phyloP scores from a whole-genome alignment of 108 stramenopile genomes.

The Fragilaria crotonensis region DNA sequence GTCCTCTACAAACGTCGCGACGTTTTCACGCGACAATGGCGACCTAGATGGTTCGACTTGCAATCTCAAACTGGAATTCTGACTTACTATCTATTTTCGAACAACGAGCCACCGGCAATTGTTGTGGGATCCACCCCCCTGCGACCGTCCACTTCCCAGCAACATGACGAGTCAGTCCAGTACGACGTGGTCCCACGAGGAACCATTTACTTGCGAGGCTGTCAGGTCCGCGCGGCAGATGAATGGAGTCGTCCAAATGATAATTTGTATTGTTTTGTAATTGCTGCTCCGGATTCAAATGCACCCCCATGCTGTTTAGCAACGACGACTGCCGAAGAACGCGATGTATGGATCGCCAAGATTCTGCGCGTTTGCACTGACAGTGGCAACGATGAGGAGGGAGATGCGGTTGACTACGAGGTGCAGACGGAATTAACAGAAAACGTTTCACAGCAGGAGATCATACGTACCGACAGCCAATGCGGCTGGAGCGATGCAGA shows the following conservation, averaged over 20 bases:
- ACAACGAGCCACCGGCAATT: neutral
- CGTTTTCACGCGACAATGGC: conserved; percentile 43
- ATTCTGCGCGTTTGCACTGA: too few relatives aligned
- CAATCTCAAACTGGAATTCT: conserved; percentile 25
- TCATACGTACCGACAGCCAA: too few relatives aligned
- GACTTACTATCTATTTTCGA: conserved; percentile 42
- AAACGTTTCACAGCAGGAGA: too few relatives aligned
- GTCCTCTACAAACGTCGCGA: conserved; percentile 58
- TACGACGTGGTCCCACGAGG: conserved; percentile 49
- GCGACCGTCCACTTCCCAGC: too few relatives aligned
- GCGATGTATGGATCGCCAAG: conserved; percentile 23
- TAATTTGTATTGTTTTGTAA: conserved; percentile 28
- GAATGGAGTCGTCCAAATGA: conserved; percentile 14
- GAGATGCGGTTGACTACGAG: too few relatives aligned
- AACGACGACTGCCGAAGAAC: conserved; percentile 12
- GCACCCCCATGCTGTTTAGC: conserved; percentile 19
- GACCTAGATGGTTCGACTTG: conserved; percentile 53
- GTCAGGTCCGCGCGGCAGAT: conserved; percentile 26
- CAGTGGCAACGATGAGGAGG: too few relatives aligned
- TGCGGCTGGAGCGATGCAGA: too few relatives aligned
- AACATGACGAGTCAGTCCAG: neutral
- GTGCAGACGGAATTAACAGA: too few relatives aligned
- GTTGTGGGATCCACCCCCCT: too few relatives aligned
- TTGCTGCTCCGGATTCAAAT: conserved; percentile 15
- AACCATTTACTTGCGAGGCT: conserved; percentile 30